A percentile compares a stretch with the other conserved stretches of the same genome.
Evolutionary conservation across 768 basidiomycete species (phyloP).

Genomic region (Flagelloscypha sp.): DNA sequence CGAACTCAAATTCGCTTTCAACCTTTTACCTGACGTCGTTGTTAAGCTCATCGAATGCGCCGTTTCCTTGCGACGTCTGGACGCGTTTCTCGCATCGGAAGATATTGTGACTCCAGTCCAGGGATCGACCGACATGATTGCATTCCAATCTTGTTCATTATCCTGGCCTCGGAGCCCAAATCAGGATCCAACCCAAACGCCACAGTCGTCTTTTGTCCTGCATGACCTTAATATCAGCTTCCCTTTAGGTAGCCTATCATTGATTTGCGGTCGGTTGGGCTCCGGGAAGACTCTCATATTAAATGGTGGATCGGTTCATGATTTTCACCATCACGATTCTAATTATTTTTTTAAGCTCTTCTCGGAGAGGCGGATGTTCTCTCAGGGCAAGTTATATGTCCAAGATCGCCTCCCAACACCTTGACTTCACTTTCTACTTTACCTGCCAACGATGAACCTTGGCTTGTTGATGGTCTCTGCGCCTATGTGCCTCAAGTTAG

Average conservation of each 20-base stretch:
- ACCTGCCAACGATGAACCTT: conserved; percentile 43
- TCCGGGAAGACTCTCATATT: conserved; percentile 83
- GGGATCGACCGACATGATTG: conserved; percentile 50
- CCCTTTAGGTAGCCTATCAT: conserved; percentile 68
- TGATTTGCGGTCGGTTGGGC: conserved; percentile 88
- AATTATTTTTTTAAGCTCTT: conserved; percentile 39
- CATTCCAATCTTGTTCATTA: conserved; percentile 77
- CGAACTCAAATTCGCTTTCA: conserved; percentile 83
- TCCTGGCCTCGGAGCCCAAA: conserved; percentile 66
- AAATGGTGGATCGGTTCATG: conserved; percentile 34
- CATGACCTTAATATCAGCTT: conserved; percentile 73
- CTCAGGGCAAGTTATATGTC: conserved; percentile 75
- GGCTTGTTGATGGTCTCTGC: conserved; percentile 71
- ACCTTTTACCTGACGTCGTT: conserved; percentile 82
- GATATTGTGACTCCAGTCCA: conserved; percentile 67
- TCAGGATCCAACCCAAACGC: conserved; percentile 64
- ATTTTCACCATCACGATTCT: conserved; percentile 5
- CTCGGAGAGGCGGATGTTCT: conserved; percentile 85
- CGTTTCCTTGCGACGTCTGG: conserved; percentile 56
- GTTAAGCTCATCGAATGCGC: conserved; percentile 87
- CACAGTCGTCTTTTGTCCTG: conserved; percentile 70
- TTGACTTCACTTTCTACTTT: conserved; percentile 51
- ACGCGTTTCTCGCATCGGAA: conserved; percentile 17
- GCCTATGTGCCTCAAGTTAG: conserved; percentile 80
- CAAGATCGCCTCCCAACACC: conserved; percentile 76